A percentile compares a stretch with the other conserved stretches of the same genome.
These are phyloP conservation scores for Abrus pulchellus DNA, from an alignment of 306 rosid species.

Conservation along the genomic window DNA sequence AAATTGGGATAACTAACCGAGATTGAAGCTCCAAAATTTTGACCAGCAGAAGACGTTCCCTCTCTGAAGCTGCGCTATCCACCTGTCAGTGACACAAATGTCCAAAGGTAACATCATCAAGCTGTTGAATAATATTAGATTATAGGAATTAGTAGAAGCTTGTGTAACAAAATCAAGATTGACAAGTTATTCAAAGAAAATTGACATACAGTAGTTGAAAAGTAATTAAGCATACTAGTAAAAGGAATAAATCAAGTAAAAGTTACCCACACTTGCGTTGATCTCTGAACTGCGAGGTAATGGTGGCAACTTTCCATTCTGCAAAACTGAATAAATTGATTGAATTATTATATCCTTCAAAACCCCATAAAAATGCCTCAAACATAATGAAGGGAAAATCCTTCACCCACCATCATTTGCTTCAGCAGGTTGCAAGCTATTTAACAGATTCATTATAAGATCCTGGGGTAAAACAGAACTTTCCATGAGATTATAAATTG, in stretches of 20 bases:
- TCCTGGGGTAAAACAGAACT: constrained; percentile 62
- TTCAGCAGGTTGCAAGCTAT: constrained; percentile 72
- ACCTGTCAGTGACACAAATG: constrained; percentile 53
- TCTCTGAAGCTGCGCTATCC: constrained; percentile 66
- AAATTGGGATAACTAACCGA: constrained; percentile 57
- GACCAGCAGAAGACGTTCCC: constrained; percentile 69
- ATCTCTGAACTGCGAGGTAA: constrained; percentile 71
- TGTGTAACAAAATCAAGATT: not conserved
- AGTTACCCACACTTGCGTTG: constrained; percentile 77
- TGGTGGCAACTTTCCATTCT: constrained; percentile 85
- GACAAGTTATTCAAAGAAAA: not conserved
- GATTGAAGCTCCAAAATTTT: constrained; percentile 76
- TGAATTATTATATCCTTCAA: constrained; percentile 38
- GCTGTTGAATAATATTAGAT: not conserved
- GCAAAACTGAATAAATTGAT: constrained; percentile 59
- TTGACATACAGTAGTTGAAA: not conserved
- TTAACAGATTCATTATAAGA: constrained; percentile 70
- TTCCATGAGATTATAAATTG: constrained; percentile 31
- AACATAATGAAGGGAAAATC: constrained; percentile 18
- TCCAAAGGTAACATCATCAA: not conserved
- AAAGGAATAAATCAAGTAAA: constrained; percentile 26
- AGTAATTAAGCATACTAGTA: not conserved
- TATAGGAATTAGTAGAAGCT: not conserved
- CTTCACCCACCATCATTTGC: constrained; percentile 70
- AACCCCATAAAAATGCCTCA: not conserved